These are phyloP conservation scores for Penicillium desertorum DNA, from an alignment of 495 filamentous ascomycete genomes.

Conservation along the genomic window DNA sequence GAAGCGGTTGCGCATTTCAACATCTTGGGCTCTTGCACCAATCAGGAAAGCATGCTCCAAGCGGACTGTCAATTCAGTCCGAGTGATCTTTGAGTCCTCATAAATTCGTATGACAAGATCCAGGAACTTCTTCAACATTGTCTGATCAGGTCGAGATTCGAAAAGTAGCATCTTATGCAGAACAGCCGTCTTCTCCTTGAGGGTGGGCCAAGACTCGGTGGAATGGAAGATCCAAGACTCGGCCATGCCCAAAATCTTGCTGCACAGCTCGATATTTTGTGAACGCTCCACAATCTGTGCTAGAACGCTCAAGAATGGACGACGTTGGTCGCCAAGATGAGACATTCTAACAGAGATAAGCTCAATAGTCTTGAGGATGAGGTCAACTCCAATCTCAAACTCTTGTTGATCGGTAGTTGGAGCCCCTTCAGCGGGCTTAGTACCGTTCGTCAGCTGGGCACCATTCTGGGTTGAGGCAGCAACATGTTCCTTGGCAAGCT, in stretches of 20 bases:
- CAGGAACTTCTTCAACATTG: slow-evolving; percentile 86
- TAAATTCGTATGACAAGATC: slow-evolving; percentile 97
- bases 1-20: slow-evolving; percentile 96
- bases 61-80: slow-evolving; percentile 92
- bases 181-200: slow-evolving; percentile 98
- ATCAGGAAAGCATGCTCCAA: slow-evolving; percentile 98
- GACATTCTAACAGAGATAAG: slow-evolving; percentile 89
- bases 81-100: slow-evolving; percentile 90
- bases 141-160: slow-evolving; percentile 75
- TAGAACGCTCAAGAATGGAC: slow-evolving; percentile 91
- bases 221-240: slow-evolving; percentile 93
- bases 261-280: slow-evolving; percentile 75
- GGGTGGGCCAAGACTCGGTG: slow-evolving; percentile 86
- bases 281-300: slow-evolving; percentile 95
- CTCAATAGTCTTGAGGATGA: slow-evolving; percentile 93
- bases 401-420: slow-evolving; percentile 66
- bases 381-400: slow-evolving; percentile 75
- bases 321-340: slow-evolving; percentile 82
- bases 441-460: slow-evolving; percentile 36
- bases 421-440: slow-evolving; percentile 53
- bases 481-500: slow-evolving; percentile 91
- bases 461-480: slow-evolving; percentile 60
- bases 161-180: slow-evolving; percentile 97
- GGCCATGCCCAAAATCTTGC: slow-evolving; percentile 91
- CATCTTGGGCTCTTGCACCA: slow-evolving; percentile 87